These are phyloP conservation scores for Candida nitratophila DNA, from an alignment of 805 yeast species.

Conservation along the genomic window DNA sequence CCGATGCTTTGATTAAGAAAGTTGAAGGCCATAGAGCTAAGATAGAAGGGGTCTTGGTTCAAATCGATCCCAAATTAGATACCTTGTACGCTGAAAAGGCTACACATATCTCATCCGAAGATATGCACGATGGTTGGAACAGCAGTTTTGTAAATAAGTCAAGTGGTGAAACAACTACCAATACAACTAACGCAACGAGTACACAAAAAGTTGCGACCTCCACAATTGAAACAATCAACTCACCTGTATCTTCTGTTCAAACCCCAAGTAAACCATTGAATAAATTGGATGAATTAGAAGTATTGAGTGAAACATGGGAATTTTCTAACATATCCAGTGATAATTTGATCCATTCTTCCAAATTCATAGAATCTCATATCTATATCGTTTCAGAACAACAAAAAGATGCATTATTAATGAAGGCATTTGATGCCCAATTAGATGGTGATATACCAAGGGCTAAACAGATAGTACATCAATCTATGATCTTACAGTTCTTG, in stretches of 20 bases:
- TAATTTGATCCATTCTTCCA: slow-evolving; percentile 43
- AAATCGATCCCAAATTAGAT: slow-evolving; percentile 60
- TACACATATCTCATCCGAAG: slow-evolving; percentile 79
- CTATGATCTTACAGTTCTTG: slow-evolving; percentile 67
- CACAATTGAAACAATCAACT: slow-evolving; percentile 21
- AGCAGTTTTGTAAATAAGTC: slow-evolving; percentile 67
- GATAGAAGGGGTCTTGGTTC: slow-evolving; percentile 57
- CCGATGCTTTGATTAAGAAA: slow-evolving; percentile 31
- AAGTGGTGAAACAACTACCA: slow-evolving; percentile 5
- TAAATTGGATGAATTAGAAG: slow-evolving; percentile 40
- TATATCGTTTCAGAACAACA: slow-evolving; percentile 74
- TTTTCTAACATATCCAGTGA: slow-evolving; percentile 52
- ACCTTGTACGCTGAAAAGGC: slow-evolving; percentile 65
- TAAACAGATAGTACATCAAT: slow-evolving; percentile 67
- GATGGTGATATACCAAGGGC: slow-evolving; percentile 49
- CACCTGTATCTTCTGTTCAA: slow-evolving; percentile 13
- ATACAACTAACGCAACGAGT: slow-evolving; percentile 7
- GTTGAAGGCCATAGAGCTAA: slow-evolving; percentile 59
- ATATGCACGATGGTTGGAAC: slow-evolving; percentile 87
- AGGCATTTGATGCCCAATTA: slow-evolving; percentile 79
- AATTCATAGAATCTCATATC: slow-evolving; percentile 50
- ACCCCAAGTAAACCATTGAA: slow-evolving; percentile 26
- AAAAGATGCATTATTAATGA: slow-evolving; percentile 88
- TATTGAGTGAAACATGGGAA: slow-evolving; percentile 56
- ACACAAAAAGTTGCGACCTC: slow-evolving; percentile 18